Conservation (phyloP, 352 stramenopile genomes). For the Blastocystis sp. region DNA sequence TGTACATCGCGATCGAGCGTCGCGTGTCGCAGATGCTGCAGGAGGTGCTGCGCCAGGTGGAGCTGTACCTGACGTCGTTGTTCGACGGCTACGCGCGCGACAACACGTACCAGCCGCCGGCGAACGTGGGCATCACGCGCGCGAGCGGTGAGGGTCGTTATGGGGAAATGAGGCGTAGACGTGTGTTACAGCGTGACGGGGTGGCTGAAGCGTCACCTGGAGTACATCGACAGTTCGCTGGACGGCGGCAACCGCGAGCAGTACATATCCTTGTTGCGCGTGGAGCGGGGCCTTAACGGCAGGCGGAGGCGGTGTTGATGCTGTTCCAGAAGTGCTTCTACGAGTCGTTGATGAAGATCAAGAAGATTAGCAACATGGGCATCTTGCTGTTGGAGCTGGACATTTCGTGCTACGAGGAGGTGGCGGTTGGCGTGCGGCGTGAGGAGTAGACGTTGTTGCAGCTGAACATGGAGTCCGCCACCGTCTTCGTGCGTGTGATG, state of each 20-base stretch:
- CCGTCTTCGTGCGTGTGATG: slow-evolving; percentile 45
- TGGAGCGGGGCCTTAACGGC: slow-evolving; percentile 2
- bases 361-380: slow-evolving; percentile 71
- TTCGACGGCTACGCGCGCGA: slow-evolving; percentile 28
- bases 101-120: slow-evolving; percentile 48
- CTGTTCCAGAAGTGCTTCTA: slow-evolving; percentile 68
- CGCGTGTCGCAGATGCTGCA: slow-evolving; percentile 26
- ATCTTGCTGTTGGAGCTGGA: slow-evolving; percentile 70
- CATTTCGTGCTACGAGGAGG: slow-evolving; percentile 66
- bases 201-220: slow-evolving; percentile 43
- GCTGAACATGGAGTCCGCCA: slow-evolving; percentile 65
- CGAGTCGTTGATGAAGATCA: slow-evolving; percentile 65
- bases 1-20: slow-evolving; percentile 51
- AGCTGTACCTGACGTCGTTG: slow-evolving; percentile 33
- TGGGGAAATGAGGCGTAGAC: not conserved
- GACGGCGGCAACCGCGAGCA: slow-evolving; percentile 64
- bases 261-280: slow-evolving; percentile 60
- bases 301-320: slow-evolving; percentile 42
- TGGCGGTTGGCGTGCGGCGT: not conserved
- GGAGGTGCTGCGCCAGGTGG: slow-evolving; percentile 34
- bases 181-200: slow-evolving; percentile 61
- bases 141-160: not conserved
- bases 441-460: slow-evolving; percentile 22
- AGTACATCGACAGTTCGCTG: not conserved
- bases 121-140: slow-evolving; percentile 58